Percentiles rank a stretch among this genome's conserved stretches.
phyloP scores from a whole-genome alignment of 352 stramenopile species.

The Vaucheria bursata region DNA sequence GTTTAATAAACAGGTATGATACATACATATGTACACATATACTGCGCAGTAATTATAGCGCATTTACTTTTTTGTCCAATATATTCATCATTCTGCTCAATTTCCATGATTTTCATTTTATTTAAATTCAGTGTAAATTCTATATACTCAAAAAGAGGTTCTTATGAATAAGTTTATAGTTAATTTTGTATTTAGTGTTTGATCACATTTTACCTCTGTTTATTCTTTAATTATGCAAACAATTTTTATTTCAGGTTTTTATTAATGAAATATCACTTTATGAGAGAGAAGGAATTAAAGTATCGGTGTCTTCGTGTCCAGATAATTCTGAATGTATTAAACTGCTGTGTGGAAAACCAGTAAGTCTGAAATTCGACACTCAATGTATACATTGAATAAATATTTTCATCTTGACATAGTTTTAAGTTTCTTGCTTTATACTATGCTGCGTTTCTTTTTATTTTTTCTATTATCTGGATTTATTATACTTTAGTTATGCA shows the following conservation, averaged over 20 bases:
- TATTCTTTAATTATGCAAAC: background rate
- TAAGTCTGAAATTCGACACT: background rate
- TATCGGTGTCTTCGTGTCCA: slow-evolving; percentile 72
- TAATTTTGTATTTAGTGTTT: no score
- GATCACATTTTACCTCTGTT: background rate
- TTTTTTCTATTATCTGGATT: background rate
- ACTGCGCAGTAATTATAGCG: no score
- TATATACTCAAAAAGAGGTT: no score
- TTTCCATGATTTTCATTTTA: no score
- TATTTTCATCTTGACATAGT: background rate
- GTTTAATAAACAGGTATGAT: slow-evolving; percentile 35
- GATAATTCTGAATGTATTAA: slow-evolving; percentile 76
- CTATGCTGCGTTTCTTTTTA: background rate
- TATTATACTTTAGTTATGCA: background rate
- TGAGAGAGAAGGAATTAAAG: slow-evolving; percentile 72
- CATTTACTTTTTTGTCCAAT: no score
- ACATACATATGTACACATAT: no score
- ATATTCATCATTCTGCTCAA: no score
- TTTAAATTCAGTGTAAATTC: no score
- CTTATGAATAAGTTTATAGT: no score
- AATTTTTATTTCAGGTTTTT: no score
- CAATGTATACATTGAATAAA: background rate
- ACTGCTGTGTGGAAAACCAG: slow-evolving; percentile 64
- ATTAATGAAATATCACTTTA: slow-evolving; percentile 77
- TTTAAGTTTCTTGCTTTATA: background rate